Conservation (phyloP, 1,284 basidiomycete genomes). For the Clitocybe nebularis region DNA sequence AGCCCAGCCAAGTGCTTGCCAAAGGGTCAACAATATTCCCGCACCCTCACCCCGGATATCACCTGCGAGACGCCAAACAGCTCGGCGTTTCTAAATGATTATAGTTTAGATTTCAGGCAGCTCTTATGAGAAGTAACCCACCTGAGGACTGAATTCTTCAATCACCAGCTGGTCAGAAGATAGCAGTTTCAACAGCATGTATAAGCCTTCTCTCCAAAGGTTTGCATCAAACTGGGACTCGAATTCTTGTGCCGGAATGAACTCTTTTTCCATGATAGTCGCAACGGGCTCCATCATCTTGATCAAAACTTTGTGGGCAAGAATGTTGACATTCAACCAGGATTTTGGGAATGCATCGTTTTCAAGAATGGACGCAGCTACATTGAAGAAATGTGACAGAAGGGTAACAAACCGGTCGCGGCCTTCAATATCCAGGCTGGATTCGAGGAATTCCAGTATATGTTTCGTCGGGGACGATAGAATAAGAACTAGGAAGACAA, state of each 20-base stretch:
- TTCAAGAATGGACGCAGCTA: constrained; percentile 78
- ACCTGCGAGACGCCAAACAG: constrained; percentile 93
- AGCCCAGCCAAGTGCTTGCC: constrained; percentile 85
- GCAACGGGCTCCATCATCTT: constrained; percentile 87
- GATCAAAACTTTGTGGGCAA: constrained; percentile 85
- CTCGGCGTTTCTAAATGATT: constrained; percentile 74
- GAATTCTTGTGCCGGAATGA: constrained; percentile 69
- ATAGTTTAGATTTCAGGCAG: constrained; percentile 12
- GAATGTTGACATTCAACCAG: constrained; percentile 91
- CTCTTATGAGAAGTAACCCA: constrained; percentile 25
- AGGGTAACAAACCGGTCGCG: constrained; percentile 71
- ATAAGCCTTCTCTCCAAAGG: constrained; percentile 82
- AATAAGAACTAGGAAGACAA: constrained; percentile 82
- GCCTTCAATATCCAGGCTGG: constrained; percentile 83
- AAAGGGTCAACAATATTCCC: constrained; percentile 76
- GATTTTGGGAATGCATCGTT: constrained; percentile 88
- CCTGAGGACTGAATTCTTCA: constrained; percentile 92
- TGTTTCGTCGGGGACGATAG: constrained; percentile 77
- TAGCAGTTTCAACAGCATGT: constrained; percentile 80
- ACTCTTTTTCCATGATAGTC: constrained; percentile 73
- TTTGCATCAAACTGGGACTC: constrained; percentile 70
- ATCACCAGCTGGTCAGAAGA: constrained; percentile 91
- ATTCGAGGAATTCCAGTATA: constrained; percentile 77
- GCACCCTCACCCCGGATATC: constrained; percentile 94
- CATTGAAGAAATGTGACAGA: constrained; percentile 78